A percentile compares a stretch with the other conserved stretches of the same genome.
Evolutionary conservation across 2,329 filamentous ascomycete genomes (phyloP).

Genomic region (Alternaria triticina): DNA sequence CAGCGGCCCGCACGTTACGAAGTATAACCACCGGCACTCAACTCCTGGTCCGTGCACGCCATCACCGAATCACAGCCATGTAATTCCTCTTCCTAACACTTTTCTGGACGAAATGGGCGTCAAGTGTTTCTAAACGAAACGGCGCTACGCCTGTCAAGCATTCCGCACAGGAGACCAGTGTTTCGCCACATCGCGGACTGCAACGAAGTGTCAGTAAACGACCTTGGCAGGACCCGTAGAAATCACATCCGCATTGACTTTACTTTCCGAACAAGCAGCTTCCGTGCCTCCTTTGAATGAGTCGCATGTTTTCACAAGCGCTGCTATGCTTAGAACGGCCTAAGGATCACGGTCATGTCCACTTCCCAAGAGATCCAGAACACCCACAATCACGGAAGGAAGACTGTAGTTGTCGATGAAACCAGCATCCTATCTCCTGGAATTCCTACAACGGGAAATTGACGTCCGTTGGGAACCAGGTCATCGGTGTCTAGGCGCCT

Average conservation of each 20-base stretch:
- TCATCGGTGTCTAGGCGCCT: neutral
- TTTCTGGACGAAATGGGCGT: neutral
- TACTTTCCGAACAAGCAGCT: neutral
- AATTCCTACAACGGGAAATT: neutral
- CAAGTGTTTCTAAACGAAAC: neutral
- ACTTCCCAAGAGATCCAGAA: neutral
- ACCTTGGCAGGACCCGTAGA: neutral
- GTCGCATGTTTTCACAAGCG: neutral
- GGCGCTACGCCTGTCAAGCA: neutral
- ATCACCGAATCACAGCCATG: neutral
- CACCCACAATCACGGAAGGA: neutral
- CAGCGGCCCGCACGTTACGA: neutral
- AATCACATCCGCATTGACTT: neutral
- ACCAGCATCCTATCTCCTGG: neutral
- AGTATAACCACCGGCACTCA: neutral
- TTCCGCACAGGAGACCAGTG: neutral
- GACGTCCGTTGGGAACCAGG: neutral
- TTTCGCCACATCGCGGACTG: neutral
- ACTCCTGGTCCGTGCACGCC: neutral
- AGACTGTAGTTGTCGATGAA: neutral
- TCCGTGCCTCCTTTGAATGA: neutral
- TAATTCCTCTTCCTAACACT: neutral
- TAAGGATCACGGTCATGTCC: neutral
- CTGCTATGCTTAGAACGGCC: neutral
- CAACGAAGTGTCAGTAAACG: neutral